phyloP scores from a whole-genome alignment of 1,284 basidiomycete species.

The Takashimella koratensis region DNA sequence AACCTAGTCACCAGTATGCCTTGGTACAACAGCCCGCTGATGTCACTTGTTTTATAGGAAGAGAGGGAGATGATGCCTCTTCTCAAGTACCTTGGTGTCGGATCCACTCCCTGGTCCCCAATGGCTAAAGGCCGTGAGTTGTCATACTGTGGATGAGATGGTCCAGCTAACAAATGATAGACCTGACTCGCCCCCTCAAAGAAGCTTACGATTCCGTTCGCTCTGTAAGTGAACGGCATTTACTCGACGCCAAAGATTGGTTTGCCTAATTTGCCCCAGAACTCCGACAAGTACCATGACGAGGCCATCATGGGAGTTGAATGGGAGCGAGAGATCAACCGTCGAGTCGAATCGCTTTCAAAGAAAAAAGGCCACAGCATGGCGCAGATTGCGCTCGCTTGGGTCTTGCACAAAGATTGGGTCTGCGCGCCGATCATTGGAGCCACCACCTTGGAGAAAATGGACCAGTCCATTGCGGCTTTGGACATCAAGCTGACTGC shows the following conservation, averaged over 20 bases:
- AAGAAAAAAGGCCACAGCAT: slow-evolving; percentile 54
- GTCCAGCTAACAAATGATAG: no score
- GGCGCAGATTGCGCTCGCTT: slow-evolving; percentile 51
- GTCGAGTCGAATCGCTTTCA: slow-evolving; percentile 52
- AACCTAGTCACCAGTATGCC: background rate
- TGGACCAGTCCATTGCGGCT: slow-evolving; percentile 28
- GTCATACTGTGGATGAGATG: background rate
- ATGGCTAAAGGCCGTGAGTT: background rate
- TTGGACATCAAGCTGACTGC: slow-evolving; percentile 52
- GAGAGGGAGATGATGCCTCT: slow-evolving; percentile 62
- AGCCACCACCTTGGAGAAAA: slow-evolving; percentile 21
- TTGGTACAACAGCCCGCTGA: no score
- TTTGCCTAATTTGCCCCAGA: no score
- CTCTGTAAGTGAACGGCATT: background rate
- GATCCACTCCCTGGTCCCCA: slow-evolving; percentile 29
- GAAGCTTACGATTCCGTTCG: background rate
- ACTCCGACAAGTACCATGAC: background rate
- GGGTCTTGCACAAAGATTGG: slow-evolving; percentile 14
- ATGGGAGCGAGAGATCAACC: slow-evolving; percentile 4
- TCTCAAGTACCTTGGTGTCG: slow-evolving; percentile 17
- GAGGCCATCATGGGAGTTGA: background rate
- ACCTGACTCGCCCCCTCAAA: background rate
- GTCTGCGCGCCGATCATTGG: slow-evolving; percentile 29
- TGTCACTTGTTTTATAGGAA: slow-evolving; percentile 49
- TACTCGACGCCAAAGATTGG: background rate